A percentile compares a stretch with the other conserved stretches of the same genome.
phyloP scores from a whole-genome alignment of 805 yeast species.

The Wickerhamiella siamensis region DNA sequence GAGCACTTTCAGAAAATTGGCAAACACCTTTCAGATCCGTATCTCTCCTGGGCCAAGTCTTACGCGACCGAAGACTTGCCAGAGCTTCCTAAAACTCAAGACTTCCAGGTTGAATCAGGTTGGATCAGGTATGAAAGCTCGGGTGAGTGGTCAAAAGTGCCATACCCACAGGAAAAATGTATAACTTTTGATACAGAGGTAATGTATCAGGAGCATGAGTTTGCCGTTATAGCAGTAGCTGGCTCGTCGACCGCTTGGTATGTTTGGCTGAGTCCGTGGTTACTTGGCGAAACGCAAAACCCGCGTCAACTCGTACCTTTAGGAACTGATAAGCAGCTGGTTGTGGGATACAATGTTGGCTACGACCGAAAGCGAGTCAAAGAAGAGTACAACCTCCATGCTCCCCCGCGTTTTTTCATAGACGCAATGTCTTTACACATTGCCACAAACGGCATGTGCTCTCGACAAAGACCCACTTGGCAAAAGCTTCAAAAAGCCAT shows the following conservation, averaged over 20 bases:
- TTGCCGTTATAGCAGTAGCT: conserved; percentile 72
- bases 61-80: conserved; percentile 26
- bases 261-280: conserved; percentile 83
- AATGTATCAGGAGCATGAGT: conserved; percentile 56
- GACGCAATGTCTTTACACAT: conserved; percentile 92
- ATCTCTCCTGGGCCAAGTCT: conserved; percentile 35
- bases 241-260: conserved; percentile 73
- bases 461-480: conserved; percentile 78
- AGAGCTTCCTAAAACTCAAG: conserved; percentile 19
- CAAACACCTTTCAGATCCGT: conserved; percentile 41
- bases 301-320: conserved; percentile 59
- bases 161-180: conserved; percentile 54
- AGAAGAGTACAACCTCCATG: conserved; percentile 65
- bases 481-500: conserved; percentile 25
- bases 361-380: conserved; percentile 76
- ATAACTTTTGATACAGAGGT: conserved; percentile 86
- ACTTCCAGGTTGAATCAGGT: conserved; percentile 25
- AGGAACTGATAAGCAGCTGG: conserved; percentile 42
- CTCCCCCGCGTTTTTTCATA: conserved; percentile 59
- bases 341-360: conserved; percentile 83
- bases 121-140: conserved; percentile 29
- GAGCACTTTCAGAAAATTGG: conserved; percentile 75
- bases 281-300: conserved; percentile 39
- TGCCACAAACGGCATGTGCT: conserved; percentile 82
- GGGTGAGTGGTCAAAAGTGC: conserved; percentile 64